Conservation (phyloP, 768 basidiomycete genomes). For the Galerina marginata region DNA sequence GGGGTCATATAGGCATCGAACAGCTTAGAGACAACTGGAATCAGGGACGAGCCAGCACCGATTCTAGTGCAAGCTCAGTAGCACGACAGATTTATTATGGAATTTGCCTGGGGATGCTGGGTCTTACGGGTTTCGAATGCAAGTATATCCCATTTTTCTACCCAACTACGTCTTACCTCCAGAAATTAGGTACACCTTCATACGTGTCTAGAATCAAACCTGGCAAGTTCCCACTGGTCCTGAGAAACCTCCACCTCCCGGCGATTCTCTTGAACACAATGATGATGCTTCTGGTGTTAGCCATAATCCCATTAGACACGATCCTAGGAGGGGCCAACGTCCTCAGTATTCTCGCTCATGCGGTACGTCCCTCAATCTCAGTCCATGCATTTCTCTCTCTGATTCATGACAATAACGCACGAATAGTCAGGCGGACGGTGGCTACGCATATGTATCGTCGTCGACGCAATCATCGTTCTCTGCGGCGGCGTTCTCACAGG, state of each 20-base stretch:
- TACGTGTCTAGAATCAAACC: constrained; percentile 67
- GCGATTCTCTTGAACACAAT: constrained; percentile 59
- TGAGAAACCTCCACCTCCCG: constrained; percentile 69
- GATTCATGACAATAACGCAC: neutral
- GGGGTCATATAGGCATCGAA: constrained; percentile 52
- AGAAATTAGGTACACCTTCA: constrained; percentile 56
- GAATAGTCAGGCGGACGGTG: constrained; percentile 60
- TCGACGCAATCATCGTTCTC: constrained; percentile 74
- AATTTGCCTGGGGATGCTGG: constrained; percentile 72
- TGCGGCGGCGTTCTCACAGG: constrained; percentile 77
- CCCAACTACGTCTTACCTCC: neutral
- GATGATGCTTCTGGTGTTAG: constrained; percentile 65
- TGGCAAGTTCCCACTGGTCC: constrained; percentile 59
- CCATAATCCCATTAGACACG: constrained; percentile 56
- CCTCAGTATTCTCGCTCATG: constrained; percentile 65
- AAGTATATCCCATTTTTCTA: constrained; percentile 13
- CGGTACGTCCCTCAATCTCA: constrained; percentile 36
- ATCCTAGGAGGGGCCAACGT: constrained; percentile 62
- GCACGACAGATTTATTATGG: constrained; percentile 64
- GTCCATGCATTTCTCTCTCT: constrained; percentile 3
- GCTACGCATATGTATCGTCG: constrained; percentile 65
- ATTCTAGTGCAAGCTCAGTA: constrained; percentile 35
- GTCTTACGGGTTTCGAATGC: constrained; percentile 78
- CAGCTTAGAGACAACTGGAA: constrained; percentile 64
- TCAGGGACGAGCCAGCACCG: constrained; percentile 32